Evolutionary conservation across 148 eudicot genomes (phyloP), one percentile per base, ranked within the genome.

Genomic region (Silene uniflora): DNA sequence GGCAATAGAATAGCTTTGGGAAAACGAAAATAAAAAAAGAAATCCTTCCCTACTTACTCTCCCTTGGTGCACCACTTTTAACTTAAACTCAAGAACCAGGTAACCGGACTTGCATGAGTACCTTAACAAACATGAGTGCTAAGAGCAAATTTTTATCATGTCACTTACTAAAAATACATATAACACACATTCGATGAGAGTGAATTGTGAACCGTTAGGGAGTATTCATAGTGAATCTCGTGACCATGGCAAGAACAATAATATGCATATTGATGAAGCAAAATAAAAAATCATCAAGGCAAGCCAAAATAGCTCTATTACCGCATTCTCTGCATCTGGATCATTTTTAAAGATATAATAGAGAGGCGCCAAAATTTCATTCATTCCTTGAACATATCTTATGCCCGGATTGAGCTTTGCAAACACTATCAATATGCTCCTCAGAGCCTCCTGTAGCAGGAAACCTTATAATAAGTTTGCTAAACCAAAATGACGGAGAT

Each of bases 301-400:
- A 32, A 73, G 62, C 22, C 59, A n/a, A 56, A 69, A 77, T 23
- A 55, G 54, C 9, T 5, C 69, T 77, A 96, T 79, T 85, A 96
- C 99, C 73, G 88, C 88, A 83, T 87, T 86, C 35, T 92, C 99
- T 85, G 89, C 98, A 63, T 81, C 87, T 2, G 98, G 94, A 74
- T 96, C 99, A 76, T 85, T 96, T 78, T 83, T 87, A 81, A 96
- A 92, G 39, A 96, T 91, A 65, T 87, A 96, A 83, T 69, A 96
- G 42, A 96, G 82, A 75, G 99, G 99, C 62, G 99, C 99, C 88
- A 96, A 80, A 62, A 96, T 71, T 86, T 96, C 99, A 83, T 96
- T 96, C 99, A 96, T 96, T 73, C 99, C 99, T 89, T 96, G 99
- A 49, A 96, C 99, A 78, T 96, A 96, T 92, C 97, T 87, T 84